Evolutionary conservation across 306 rosid species (phyloP), one percentile per base, ranked within the genome.

Genomic region (Alnus rubra): DNA sequence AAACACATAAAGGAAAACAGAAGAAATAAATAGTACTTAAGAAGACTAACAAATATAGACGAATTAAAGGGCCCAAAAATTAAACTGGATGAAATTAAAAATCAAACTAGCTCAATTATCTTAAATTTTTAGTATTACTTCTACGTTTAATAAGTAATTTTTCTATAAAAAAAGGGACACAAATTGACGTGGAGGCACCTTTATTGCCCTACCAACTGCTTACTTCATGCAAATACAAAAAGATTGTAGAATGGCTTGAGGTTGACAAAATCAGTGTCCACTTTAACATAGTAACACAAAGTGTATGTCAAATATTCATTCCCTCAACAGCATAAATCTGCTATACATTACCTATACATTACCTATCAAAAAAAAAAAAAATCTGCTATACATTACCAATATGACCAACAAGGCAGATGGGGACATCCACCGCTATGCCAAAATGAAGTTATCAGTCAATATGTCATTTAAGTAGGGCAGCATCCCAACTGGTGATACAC

Each of bases 1-100:
- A 86, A 77, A 35, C 62, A 58, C 76, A 71, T 12, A 71, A 59
- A 73, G 42, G 0, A 69, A 39, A 39, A 73, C 58, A 74, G 23
- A 55, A 55, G 59, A 71, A 50, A 68, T 68, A 33, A 68, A 68
- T 2, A 10, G 15, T 68, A n/a, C 51, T 39, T 68, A 3, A 68
- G 48, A 9, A 42, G 13, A 42, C 50, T 39, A n/a, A 68, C 30
- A 18, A 10, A 39, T 8, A 67, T 18, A 68, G 72, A 68, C 9
- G 31, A 42, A 31, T 67, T 9, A 9, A 42, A 68, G 42, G 49
- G 51, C 10, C 50, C 11, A 44, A 67, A 42, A 42, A 23, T 67
- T 18, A 42, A 30, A 67, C 49, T 37, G 72, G 18, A 9, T 42
- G 72, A 42, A 42, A 39, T 42, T 65, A 15, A 63, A 63, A 65